Evolutionary conservation across 495 filamentous ascomycete species (phyloP).

Genomic region (Rusavskia elegans): DNA sequence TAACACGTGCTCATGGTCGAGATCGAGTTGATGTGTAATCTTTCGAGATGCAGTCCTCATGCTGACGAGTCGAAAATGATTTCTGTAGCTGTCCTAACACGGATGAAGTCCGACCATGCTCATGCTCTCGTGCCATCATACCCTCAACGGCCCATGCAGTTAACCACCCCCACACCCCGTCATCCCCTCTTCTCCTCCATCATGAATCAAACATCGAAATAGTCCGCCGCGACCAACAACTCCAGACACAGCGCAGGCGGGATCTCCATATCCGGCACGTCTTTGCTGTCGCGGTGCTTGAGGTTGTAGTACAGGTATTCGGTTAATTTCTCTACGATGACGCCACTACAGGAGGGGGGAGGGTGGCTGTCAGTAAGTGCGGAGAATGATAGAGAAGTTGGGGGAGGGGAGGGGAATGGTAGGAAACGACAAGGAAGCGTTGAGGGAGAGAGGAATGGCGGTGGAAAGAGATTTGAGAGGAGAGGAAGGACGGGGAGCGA

Average conservation of each 20-base stretch:
- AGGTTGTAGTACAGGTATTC: conserved; percentile 87
- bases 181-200: neutral
- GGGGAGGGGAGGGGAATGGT: too few species aligned
- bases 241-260: conserved; percentile 63
- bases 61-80: neutral
- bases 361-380: neutral
- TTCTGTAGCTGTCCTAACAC: too few species aligned
- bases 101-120: too few species aligned
- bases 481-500: neutral
- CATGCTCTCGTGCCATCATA: too few species aligned
- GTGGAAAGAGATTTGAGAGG: too few species aligned
- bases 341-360: conserved; percentile 33
- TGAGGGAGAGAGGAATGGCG: too few species aligned
- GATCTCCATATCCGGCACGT: conserved; percentile 85
- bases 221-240: conserved; percentile 71
- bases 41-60: neutral
- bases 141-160: too few species aligned
- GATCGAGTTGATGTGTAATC: neutral
- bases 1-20: too few species aligned
- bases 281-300: conserved; percentile 55
- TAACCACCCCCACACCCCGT: too few species aligned
- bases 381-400: neutral
- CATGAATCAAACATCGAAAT: conserved; percentile 31
- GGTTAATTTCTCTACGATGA: conserved; percentile 77
- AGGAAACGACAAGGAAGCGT: too few species aligned